These are phyloP conservation scores for Phoma sp. DNA, from an alignment of 2,329 filamentous ascomycete species.

Conservation along the genomic window DNA sequence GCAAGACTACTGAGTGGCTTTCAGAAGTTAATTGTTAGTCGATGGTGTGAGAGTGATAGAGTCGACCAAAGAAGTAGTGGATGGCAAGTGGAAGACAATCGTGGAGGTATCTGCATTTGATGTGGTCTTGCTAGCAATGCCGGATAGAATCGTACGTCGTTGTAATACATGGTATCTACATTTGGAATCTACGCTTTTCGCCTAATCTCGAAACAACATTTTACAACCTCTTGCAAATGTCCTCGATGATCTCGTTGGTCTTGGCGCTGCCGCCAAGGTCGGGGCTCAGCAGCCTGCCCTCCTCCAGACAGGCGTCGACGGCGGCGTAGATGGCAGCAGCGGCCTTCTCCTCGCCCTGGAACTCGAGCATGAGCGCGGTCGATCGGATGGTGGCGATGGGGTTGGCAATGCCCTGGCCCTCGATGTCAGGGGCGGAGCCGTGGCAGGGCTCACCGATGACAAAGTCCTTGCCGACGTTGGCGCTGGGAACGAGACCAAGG, in stretches of 20 bases:
- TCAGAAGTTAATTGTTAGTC: no score
- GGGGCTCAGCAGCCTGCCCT: conserved; percentile 81
- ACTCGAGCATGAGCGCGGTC: conserved; percentile 95
- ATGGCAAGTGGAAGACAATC: no score
- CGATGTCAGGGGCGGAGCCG: conserved; percentile 93
- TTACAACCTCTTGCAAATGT: conserved; percentile 84
- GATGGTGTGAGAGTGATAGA: no score
- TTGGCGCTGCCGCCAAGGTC: conserved; percentile 88
- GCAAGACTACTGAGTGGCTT: no score
- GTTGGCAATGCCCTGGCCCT: conserved; percentile 91
- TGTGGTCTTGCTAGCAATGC: no score
- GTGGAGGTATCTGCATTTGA: no score
- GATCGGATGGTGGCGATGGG: conserved; percentile 93
- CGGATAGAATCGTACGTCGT: no score
- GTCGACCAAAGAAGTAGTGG: no score
- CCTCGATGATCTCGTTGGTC: conserved; percentile 85
- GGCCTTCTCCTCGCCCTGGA: conserved; percentile 84
- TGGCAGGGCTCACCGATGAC: conserved; percentile 99
- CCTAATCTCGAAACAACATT: neutral
- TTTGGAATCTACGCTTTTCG: neutral
- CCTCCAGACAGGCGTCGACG: conserved; percentile 87
- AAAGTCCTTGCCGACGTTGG: conserved; percentile 93
- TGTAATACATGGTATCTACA: conserved; percentile 13
- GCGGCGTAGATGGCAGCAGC: conserved; percentile 90
- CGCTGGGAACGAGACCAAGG: conserved; percentile 89